Conservation (phyloP, 2,329 filamentous ascomycete species). For the Lachnellula subtilissima region DNA sequence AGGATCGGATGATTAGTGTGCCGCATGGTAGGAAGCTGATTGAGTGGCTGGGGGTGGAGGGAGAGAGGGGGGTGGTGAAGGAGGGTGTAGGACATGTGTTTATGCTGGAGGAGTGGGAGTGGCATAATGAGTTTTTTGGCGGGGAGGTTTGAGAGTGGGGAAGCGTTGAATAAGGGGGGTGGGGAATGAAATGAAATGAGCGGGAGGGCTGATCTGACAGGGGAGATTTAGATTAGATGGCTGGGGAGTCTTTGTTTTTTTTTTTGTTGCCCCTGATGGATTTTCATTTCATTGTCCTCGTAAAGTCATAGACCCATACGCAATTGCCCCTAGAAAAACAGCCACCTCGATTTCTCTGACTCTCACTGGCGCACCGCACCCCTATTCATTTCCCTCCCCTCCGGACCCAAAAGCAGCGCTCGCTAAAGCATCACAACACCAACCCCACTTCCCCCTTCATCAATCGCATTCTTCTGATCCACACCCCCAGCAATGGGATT, state of each 20-base stretch:
- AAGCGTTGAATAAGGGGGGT: slow-evolving; percentile 11
- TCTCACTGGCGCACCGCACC: not conserved
- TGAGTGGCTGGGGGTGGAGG: slow-evolving; percentile 56
- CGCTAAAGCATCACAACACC: slow-evolving; percentile 75
- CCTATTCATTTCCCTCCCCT: not conserved
- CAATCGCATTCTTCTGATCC: slow-evolving; percentile 70
- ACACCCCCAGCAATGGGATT: slow-evolving; percentile 82
- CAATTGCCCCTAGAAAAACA: not conserved
- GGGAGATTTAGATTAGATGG: not conserved
- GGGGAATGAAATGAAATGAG: not conserved
- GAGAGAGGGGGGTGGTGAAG: slow-evolving; percentile 54
- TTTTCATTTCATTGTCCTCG: not conserved
- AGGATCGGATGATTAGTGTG: slow-evolving; percentile 73
- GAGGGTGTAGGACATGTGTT: slow-evolving; percentile 73
- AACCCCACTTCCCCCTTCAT: slow-evolving; percentile 77
- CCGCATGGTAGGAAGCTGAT: slow-evolving; percentile 66
- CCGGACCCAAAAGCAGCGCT: slow-evolving; percentile 6
- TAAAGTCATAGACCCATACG: not conserved
- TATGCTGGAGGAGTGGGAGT: slow-evolving; percentile 63
- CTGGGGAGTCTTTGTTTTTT: too few species aligned
- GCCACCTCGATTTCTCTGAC: not conserved
- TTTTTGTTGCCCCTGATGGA: too few species aligned
- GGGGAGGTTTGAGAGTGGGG: slow-evolving; percentile 33
- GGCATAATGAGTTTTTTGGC: slow-evolving; percentile 59
- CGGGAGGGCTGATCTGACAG: not conserved